Evolutionary conservation across 306 rosid genomes (phyloP).

Genomic region (Spatholobus suberectus): DNA sequence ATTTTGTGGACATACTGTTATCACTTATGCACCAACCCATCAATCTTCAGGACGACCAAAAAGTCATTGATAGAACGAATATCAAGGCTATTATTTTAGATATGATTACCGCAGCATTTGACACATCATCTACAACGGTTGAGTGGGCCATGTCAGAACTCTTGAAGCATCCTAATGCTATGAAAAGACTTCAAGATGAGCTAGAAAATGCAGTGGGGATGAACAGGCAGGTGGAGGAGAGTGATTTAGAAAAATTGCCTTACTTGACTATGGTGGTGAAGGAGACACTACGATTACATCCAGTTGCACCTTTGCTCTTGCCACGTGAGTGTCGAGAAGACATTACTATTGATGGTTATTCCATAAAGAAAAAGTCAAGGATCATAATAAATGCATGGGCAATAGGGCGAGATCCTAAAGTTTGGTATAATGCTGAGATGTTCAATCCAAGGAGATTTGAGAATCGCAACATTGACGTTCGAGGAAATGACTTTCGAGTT

Average conservation of each 20-base stretch:
- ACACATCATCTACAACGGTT: background rate
- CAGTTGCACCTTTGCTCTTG: constrained; percentile 10
- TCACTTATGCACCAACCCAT: constrained; percentile 26
- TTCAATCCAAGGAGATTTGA: constrained; percentile 45
- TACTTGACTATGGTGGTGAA: constrained; percentile 48
- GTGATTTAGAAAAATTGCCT: constrained; percentile 26
- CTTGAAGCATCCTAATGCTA: constrained; percentile 40
- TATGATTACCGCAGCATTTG: constrained; percentile 27
- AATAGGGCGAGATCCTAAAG: constrained; percentile 37
- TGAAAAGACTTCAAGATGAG: constrained; percentile 41
- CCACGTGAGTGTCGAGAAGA: constrained; percentile 38
- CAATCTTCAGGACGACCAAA: constrained; percentile 30
- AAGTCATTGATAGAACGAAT: constrained; percentile 30
- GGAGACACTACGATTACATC: constrained; percentile 45
- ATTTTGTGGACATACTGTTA: constrained; percentile 34
- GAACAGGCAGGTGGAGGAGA: constrained; percentile 40
- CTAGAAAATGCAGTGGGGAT: constrained; percentile 25
- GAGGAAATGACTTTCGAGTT: constrained; percentile 32
- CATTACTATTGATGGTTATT: constrained; percentile 30
- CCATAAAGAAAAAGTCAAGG: constrained; percentile 26
- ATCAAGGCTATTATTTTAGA: constrained; percentile 42
- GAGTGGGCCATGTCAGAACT: constrained; percentile 52
- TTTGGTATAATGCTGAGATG: constrained; percentile 33
- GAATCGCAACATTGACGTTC: background rate
- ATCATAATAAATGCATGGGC: constrained; percentile 35